Evolutionary conservation across 805 yeast species (phyloP), one percentile per base, ranked within the genome.

Genomic region (Clavispora phyllophila): DNA sequence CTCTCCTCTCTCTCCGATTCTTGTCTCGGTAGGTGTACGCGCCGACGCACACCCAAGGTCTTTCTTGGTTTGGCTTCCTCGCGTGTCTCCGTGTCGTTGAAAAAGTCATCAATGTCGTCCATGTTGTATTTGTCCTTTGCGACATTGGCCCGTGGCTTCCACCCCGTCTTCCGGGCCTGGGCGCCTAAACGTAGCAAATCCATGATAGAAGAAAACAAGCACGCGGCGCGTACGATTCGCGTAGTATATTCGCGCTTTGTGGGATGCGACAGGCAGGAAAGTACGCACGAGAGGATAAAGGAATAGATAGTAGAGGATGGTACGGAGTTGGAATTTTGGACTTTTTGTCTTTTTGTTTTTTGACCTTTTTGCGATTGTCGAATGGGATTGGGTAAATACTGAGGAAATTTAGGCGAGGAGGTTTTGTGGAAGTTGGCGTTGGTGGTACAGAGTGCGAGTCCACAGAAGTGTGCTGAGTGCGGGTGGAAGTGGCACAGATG

Each of bases 41-140:
- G 33, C 20, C 33, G 24, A 5, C 36, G 15, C 4, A 33, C 36
- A 33, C 36, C 36, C 25, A 33, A 20, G 17, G 36, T 33, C 25
- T 33, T 33, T 14, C 18, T 20, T 18, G 29, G 36, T 17, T 29
- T 41, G 26, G 14, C 34, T 24, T 31, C 40, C 19, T 17, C 36
- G 14, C n/a, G 25, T 5, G 47, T 39, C 33, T 29, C 33, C 6
- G 51, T 42, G 40, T 79, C 84, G 36, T 69, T 71, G 41, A 82
- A 84, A 58, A 82, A 84, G 43, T 82, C 88, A 49, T 80, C 82
- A 13, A 84, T 56, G 51, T 80, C 84, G 52, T 84, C 90, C 77
- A 83, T 75, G 22, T 82, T 78, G 51, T 79, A 73, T 38, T 72
- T 70, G 57, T 82, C 85, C 50, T 75, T 72, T 34, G 65, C 65